Evolutionary conservation across 345 rosid genomes (phyloP).

Genomic region (Nephelium lappaceum): DNA sequence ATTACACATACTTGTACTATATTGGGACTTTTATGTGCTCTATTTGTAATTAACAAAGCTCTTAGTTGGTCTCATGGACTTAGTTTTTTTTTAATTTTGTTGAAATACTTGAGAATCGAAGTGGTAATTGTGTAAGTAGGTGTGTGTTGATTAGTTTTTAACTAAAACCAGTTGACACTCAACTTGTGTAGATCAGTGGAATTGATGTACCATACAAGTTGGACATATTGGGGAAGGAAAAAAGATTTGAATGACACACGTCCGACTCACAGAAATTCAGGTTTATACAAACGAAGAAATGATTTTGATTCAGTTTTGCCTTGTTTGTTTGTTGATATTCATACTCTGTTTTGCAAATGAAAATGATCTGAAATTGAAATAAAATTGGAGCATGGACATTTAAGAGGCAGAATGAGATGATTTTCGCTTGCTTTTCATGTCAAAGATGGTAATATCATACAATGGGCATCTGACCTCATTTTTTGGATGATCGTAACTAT

Average conservation of each 20-base stretch:
- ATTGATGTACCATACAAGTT: not conserved
- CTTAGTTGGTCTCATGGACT: not conserved
- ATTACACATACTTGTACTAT: not conserved
- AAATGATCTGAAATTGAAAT: not conserved
- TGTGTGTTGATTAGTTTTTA: no score
- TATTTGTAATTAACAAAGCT: conserved; percentile 4
- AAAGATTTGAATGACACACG: not conserved
- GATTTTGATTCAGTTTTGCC: not conserved
- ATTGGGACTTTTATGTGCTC: not conserved
- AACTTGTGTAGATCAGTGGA: not conserved
- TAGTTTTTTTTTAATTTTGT: not conserved
- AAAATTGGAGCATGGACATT: not conserved
- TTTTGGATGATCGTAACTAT: not conserved
- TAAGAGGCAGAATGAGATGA: not conserved
- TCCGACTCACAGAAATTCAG: not conserved
- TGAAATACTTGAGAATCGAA: not conserved
- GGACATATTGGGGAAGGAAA: not conserved
- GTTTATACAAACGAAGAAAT: not conserved
- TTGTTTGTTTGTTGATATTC: not conserved
- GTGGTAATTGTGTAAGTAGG: not conserved
- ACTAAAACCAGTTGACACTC: not conserved
- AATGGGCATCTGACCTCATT: not conserved
- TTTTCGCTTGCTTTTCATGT: not conserved
- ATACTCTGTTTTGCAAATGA: no score
- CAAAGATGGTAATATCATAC: not conserved